Evolutionary conservation across 2,329 filamentous ascomycete genomes (phyloP), one percentile per base, ranked within the genome.

Genomic region (Aureobasidium sp.): DNA sequence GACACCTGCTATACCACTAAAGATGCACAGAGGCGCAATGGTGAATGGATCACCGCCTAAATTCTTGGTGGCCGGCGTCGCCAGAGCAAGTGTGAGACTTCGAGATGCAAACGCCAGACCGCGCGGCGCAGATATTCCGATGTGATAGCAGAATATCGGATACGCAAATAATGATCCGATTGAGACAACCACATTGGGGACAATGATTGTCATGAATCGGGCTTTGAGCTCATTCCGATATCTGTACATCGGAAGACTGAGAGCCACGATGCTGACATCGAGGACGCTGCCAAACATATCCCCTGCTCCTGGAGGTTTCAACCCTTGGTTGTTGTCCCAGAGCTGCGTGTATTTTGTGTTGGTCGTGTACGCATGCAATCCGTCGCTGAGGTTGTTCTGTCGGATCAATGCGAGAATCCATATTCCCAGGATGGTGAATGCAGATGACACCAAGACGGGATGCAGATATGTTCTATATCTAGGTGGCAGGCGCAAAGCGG

Each of bases 161-260:
- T 86, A 86, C 3, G 76, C 77, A 68, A 85, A 82, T 7, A 86
- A 73, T 16, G 81, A 83, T 7, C 69, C 79, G 6, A 83, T 68
- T 4, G 81, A 79, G 47, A 86, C 72, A 5, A 74, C 66, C 5
- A 84, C 68, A 65, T 79, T 83, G 2, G 83, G 83, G 2, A 81
- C 69, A 5, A 82, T 72, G 61, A 86, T 84, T 44, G 79, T 76
- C 44, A 78, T 66, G 66, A 84, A 82, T 59, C 68, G 62, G 39
- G 53, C 61, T 27, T 74, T 74, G 15, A 86, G 76, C 72, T 86
- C 82, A 42, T 78, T 75, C 3, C 83, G 79, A 71, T 85, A 85
- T 61, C 81, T 79, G 69, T 81, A 85, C 81, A 86, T 86, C 0
- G 83, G 83, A 21, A 86, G 71, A 2, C 83, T 83, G 3, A 86